Percentiles rank a stretch among this genome's conserved stretches.
These are phyloP conservation scores for Geoglossum glabrum DNA, from an alignment of 495 filamentous ascomycete genomes.

Conservation along the genomic window DNA sequence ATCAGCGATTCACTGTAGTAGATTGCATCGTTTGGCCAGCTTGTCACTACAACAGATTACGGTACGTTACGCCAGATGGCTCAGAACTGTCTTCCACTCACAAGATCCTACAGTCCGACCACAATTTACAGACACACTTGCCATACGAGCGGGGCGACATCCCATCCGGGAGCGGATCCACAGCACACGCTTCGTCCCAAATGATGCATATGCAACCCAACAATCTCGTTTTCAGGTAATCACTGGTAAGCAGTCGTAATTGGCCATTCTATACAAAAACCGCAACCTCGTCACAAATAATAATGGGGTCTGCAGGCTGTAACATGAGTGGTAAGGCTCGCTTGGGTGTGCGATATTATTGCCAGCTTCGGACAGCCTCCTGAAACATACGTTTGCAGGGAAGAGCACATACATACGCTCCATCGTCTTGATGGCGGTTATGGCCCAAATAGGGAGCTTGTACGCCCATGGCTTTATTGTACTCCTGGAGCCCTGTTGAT, in stretches of 20 bases:
- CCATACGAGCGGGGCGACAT: conserved; percentile 64
- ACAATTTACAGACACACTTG: conserved; percentile 50
- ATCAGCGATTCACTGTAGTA: conserved; percentile 5
- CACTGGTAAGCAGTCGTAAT: conserved; percentile 23
- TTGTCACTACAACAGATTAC: conserved; percentile 62
- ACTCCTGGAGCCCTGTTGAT: neutral
- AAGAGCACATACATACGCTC: conserved; percentile 70
- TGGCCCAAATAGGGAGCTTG: conserved; percentile 87
- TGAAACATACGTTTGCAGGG: neutral
- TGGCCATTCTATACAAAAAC: neutral
- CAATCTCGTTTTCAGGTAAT: conserved; percentile 76
- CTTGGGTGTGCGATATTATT: neutral
- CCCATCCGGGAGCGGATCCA: conserved; percentile 62
- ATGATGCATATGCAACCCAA: conserved; percentile 67
- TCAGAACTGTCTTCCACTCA: neutral
- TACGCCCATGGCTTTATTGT: conserved; percentile 1
- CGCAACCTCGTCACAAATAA: neutral
- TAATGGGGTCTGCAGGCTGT: conserved; percentile 31
- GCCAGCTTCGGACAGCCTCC: neutral
- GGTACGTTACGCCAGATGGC: neutral
- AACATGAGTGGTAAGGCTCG: conserved; percentile 91
- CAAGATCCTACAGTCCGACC: conserved; percentile 35
- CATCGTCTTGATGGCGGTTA: conserved; percentile 64
- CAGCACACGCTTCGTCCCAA: conserved; percentile 51
- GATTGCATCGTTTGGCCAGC: conserved; percentile 52